Conservation (phyloP, 2,329 filamentous ascomycete species). For the Proliferodiscus dingleyae region DNA sequence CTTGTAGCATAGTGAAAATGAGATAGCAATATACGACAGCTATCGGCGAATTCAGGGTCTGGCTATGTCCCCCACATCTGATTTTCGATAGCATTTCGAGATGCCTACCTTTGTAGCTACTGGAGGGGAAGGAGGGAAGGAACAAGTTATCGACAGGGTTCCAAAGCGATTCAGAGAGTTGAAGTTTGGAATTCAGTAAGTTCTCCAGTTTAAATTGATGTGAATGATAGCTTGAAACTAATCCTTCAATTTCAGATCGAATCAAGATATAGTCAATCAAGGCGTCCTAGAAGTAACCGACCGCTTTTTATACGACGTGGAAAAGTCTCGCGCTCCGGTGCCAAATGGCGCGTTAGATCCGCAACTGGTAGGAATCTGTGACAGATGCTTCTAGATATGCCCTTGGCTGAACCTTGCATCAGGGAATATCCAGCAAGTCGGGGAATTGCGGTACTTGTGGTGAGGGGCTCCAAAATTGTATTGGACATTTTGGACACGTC, state of each 20-base stretch:
- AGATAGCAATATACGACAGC: neutral
- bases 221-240: constrained; percentile 11
- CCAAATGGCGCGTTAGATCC: constrained; percentile 82
- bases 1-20: too few relatives aligned
- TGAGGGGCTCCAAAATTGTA: constrained; percentile 75
- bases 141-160: constrained; percentile 82
- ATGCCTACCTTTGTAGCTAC: constrained; percentile 23
- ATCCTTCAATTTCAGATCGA: constrained; percentile 58
- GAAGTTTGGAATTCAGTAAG: constrained; percentile 87
- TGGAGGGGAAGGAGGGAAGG: constrained; percentile 54
- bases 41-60: neutral
- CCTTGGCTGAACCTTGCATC: constrained; percentile 9
- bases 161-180: constrained; percentile 91
- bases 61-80: constrained; percentile 1
- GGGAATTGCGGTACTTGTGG: constrained; percentile 79
- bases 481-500: constrained; percentile 93
- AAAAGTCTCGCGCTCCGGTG: constrained; percentile 70
- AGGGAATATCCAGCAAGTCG: constrained; percentile 81
- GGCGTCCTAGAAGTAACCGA: constrained; percentile 93
- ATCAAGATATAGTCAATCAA: constrained; percentile 92
- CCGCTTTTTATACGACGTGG: constrained; percentile 86
- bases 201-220: constrained; percentile 5
- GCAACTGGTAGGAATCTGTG: constrained; percentile 53
- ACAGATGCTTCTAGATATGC: constrained; percentile 3
- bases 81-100: constrained; percentile 8